These are phyloP conservation scores for Thielaviopsis punctulata DNA, from an alignment of 2,329 filamentous ascomycete species.

Conservation along the genomic window DNA sequence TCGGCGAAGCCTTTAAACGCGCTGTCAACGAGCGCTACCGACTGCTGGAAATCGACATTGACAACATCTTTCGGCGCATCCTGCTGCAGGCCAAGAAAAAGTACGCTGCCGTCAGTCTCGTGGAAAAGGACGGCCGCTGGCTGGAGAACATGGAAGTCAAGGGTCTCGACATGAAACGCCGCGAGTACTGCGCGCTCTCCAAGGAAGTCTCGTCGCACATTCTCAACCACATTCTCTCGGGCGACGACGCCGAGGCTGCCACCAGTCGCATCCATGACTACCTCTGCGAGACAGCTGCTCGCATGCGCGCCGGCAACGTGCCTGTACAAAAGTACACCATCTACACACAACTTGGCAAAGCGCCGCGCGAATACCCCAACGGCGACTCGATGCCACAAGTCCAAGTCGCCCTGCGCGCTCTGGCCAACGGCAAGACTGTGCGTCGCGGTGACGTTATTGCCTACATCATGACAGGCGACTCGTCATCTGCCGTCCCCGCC, in stretches of 20 bases:
- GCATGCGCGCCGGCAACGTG: conserved; percentile 68
- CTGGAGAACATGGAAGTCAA: conserved; percentile 95
- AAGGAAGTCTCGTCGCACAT: conserved; percentile 87
- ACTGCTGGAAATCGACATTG: conserved; percentile 91
- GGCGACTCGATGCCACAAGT: conserved; percentile 91
- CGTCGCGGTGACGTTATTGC: conserved; percentile 92
- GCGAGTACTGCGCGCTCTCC: conserved; percentile 89
- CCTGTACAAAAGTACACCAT: conserved; percentile 86
- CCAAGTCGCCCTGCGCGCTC: conserved; percentile 79
- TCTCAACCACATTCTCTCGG: conserved; percentile 86
- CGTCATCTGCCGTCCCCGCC: conserved; percentile 45
- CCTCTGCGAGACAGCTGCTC: conserved; percentile 61
- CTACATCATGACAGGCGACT: conserved; percentile 75
- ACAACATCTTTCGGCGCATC: conserved; percentile 88
- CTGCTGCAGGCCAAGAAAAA: conserved; percentile 97
- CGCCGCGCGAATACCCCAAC: conserved; percentile 85
- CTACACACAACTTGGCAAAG: conserved; percentile 91
- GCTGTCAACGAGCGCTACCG: conserved; percentile 87
- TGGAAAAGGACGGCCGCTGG: conserved; percentile 76
- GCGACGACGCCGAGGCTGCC: conserved; percentile 76
- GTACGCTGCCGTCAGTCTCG: conserved; percentile 90
- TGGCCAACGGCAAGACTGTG: conserved; percentile 70
- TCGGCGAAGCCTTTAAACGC: conserved; percentile 88
- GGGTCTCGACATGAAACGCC: conserved; percentile 90
- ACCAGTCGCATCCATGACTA: conserved; percentile 88